Conservation (phyloP, 164 flowering plant genomes). For the Chloranthus sessilifolius region DNA sequence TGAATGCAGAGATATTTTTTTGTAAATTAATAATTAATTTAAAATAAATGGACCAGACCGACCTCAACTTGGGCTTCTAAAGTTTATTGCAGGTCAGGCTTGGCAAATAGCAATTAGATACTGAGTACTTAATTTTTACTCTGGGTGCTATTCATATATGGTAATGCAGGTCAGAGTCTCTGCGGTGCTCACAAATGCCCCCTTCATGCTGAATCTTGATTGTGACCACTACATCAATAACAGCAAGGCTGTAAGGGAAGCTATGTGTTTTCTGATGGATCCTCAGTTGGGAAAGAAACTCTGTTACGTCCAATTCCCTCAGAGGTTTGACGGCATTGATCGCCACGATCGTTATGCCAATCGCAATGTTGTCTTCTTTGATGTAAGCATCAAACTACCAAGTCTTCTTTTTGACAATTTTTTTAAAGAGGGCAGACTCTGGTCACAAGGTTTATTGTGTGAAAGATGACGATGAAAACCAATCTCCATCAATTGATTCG, state of each 20-base stretch:
- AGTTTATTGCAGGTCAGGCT: no score
- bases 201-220: slow-evolving; percentile 70
- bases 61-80: no score
- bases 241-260: slow-evolving; percentile 68
- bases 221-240: slow-evolving; percentile 79
- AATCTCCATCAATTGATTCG: background rate
- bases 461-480: background rate
- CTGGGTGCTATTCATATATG: background rate
- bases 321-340: slow-evolving; percentile 6
- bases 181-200: slow-evolving; percentile 73
- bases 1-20: no score
- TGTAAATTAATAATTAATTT: no score
- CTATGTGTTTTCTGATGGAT: slow-evolving; percentile 81
- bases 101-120: no score
- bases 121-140: no score
- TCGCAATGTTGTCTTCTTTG: slow-evolving; percentile 9
- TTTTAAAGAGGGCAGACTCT: background rate
- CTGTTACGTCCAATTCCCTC: slow-evolving; percentile 16
- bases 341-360: slow-evolving; percentile 4
- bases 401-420: background rate
- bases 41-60: no score
- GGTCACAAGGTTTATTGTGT: background rate
- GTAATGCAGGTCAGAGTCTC: slow-evolving; percentile 33
- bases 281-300: slow-evolving; percentile 32
- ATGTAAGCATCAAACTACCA: background rate